Evolutionary conservation across 352 stramenopile species (phyloP), one percentile per base, ranked within the genome.

Genomic region (Globisporangium okanoganense): DNA sequence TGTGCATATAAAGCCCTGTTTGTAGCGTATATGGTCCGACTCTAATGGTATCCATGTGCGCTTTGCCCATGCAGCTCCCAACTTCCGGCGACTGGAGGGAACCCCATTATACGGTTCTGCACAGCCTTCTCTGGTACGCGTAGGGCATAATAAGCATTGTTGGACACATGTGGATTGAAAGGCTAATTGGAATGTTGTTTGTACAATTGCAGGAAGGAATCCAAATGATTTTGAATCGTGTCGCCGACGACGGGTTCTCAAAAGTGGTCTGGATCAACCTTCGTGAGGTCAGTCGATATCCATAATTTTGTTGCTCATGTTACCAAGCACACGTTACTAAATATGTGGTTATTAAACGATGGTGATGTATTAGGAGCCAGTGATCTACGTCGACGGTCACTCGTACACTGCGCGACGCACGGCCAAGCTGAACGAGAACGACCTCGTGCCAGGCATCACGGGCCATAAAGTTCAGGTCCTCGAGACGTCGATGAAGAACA

Each of bases 261-360:
- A 87, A 90, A 58, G 83, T 95, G 16, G 76, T 95, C 27, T 95
- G 85, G 83, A 69, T 95, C 33, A 95, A 92, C 44, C 66, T 95
- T 18, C 79, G 85, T 47, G 85, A 93, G 70, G 78, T 87, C 5
- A 9, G 2, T 43, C 13, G 13, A 27, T 40, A 35, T n/a, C 18
- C 3, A 16, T 14, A 18, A n/a, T n/a, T n/a, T 48, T 36, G 38
- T 24, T 45, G 31, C 29, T 22, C 29, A 14, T 4, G 31, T 29
- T 31, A 8, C n/a, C 10, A 9, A 35, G 24, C 36, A 5, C 20
- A 20, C 25, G n/a, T 35, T 16, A 57, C 12, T 48, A n/a, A n/a
- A n/a, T n/a, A n/a, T n/a, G n/a, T n/a, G n/a, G n/a, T n/a, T n/a
- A n/a, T n/a, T n/a, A n/a, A n/a, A 27, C 9, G 8, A 35, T 64